Conservation (phyloP, 1,284 basidiomycete genomes). For the Rhodotorula sp. region DNA sequence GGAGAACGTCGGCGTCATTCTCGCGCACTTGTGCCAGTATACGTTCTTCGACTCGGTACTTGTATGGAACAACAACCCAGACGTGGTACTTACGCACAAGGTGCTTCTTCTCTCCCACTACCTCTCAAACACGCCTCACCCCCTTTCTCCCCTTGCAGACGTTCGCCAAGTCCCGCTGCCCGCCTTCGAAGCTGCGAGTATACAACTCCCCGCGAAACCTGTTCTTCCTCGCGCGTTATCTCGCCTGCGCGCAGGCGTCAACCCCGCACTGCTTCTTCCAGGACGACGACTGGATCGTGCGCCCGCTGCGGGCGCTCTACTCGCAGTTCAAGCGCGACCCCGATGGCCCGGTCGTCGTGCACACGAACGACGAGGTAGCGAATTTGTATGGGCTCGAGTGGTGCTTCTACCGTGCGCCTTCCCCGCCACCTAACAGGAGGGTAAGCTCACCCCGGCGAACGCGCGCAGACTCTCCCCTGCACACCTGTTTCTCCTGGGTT, state of each 20-base stretch:
- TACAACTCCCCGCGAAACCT: constrained; percentile 46
- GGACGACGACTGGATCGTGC: constrained; percentile 49
- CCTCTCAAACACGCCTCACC: too few species aligned
- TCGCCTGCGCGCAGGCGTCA: constrained; percentile 43
- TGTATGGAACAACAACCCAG: constrained; percentile 47
- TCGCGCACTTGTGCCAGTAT: constrained; percentile 42
- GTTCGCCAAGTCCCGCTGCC: constrained; percentile 40
- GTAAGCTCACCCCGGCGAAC: not conserved
- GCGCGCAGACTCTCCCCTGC: constrained; percentile 25
- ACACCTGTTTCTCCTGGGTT: constrained; percentile 49
- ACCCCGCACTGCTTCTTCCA: constrained; percentile 48
- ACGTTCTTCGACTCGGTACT: constrained; percentile 38
- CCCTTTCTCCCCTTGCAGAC: constrained; percentile 9
- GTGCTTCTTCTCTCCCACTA: not conserved
- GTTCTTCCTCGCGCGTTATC: constrained; percentile 46
- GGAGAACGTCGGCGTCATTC: constrained; percentile 41
- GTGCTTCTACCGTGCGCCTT: constrained; percentile 47
- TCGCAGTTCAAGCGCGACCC: constrained; percentile 44
- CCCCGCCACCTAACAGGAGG: too few species aligned
- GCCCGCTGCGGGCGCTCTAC: constrained; percentile 43
- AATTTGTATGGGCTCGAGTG: constrained; percentile 44
- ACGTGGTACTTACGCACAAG: constrained; percentile 27
- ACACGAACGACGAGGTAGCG: constrained; percentile 35
- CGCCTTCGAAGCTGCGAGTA: constrained; percentile 36
- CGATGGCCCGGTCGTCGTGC: constrained; percentile 37